Percentiles rank a stretch among this genome's conserved stretches.
These are phyloP conservation scores for Nematodospora valgi DNA, from an alignment of 805 yeast species.

Conservation along the genomic window DNA sequence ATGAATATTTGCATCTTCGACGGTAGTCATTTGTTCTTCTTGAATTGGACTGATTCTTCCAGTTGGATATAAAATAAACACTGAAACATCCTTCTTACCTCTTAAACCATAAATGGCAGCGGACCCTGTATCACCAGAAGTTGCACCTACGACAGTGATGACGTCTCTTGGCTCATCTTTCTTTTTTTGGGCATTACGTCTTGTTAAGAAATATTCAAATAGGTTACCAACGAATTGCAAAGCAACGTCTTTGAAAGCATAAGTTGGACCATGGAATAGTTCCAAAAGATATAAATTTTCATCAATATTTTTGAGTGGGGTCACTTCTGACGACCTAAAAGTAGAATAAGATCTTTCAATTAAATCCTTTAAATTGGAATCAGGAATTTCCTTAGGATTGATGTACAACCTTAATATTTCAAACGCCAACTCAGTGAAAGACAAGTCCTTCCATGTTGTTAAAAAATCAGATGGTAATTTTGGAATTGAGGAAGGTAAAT, in stretches of 20 bases:
- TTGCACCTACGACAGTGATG: slow-evolving; percentile 97
- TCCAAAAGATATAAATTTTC: slow-evolving; percentile 73
- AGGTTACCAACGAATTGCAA: slow-evolving; percentile 96
- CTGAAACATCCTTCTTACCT: slow-evolving; percentile 96
- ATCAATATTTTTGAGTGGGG: slow-evolving; percentile 74
- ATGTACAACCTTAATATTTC: slow-evolving; percentile 82
- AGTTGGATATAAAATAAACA: slow-evolving; percentile 92
- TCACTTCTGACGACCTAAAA: slow-evolving; percentile 82
- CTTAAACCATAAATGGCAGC: slow-evolving; percentile 98
- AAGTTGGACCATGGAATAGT: slow-evolving; percentile 98
- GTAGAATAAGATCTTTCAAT: slow-evolving; percentile 79
- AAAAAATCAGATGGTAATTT: slow-evolving; percentile 54
- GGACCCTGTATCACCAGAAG: slow-evolving; percentile 98
- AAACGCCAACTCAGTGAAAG: slow-evolving; percentile 85
- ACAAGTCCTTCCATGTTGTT: slow-evolving; percentile 64
- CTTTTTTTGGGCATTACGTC: slow-evolving; percentile 59
- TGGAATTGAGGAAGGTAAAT: slow-evolving; percentile 83
- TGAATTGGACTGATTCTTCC: slow-evolving; percentile 97
- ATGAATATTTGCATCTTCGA: slow-evolving; percentile 87
- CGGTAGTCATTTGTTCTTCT: slow-evolving; percentile 98
- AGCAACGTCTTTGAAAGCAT: slow-evolving; percentile 98
- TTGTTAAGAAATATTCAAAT: slow-evolving; percentile 84
- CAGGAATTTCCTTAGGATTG: slow-evolving; percentile 66
- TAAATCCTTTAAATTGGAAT: slow-evolving; percentile 60
- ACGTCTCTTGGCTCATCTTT: slow-evolving; percentile 61